Conservation (phyloP, 768 basidiomycete species). For the Gloeopeniophorella convolvens region DNA sequence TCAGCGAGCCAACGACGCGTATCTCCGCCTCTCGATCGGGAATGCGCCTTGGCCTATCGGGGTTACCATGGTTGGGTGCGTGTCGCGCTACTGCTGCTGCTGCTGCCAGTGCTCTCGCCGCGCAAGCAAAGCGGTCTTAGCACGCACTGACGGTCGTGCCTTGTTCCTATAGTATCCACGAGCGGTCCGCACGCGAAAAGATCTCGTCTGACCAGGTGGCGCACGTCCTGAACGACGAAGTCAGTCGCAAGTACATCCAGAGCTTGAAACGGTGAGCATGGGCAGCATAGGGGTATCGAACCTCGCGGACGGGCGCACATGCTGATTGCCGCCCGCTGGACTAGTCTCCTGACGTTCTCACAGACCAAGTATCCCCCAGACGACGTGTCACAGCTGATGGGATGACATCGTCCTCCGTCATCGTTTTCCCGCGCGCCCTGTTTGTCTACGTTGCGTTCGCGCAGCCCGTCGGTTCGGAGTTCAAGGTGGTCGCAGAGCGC, state of each 20-base stretch:
- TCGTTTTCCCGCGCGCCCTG: background rate
- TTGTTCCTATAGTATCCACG: conserved; percentile 70
- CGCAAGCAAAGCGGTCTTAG: no score
- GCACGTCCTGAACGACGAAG: conserved; percentile 98
- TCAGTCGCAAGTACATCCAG: conserved; percentile 97
- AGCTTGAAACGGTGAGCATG: conserved; percentile 79
- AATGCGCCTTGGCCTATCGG: conserved; percentile 99
- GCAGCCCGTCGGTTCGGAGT: conserved; percentile 10
- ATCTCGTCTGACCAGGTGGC: conserved; percentile 97
- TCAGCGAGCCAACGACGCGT: conserved; percentile 93
- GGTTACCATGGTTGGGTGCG: conserved; percentile 97
- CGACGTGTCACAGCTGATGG: conserved; percentile 90
- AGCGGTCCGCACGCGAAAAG: conserved; percentile 95
- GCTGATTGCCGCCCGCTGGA: conserved; percentile 12
- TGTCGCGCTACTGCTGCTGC: conserved; percentile 18
- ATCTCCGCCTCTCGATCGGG: conserved; percentile 93
- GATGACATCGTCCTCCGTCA: conserved; percentile 27
- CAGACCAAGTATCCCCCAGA: conserved; percentile 95
- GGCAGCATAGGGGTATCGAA: background rate
- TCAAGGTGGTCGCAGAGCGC: conserved; percentile 1
- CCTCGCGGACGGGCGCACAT: background rate
- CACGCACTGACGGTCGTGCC: no score
- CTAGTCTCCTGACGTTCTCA: conserved; percentile 86
- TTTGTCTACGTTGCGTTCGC: background rate
- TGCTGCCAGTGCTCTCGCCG: no score